A percentile compares a stretch with the other conserved stretches of the same genome.
These are phyloP conservation scores for Pleurotus giganteus DNA, from an alignment of 768 basidiomycete species.

Conservation along the genomic window DNA sequence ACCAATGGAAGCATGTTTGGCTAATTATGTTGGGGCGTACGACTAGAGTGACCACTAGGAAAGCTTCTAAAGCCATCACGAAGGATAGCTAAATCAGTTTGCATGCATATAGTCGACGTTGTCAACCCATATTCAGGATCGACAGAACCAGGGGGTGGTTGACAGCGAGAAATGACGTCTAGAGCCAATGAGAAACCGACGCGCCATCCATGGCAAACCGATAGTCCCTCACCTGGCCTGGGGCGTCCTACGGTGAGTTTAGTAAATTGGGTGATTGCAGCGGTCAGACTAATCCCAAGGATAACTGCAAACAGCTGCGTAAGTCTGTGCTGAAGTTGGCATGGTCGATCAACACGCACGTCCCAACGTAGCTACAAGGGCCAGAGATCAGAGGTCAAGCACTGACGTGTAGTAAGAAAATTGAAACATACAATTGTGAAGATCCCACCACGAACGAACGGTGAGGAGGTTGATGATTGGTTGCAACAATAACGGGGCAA, in stretches of 20 bases:
- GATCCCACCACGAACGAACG: conserved; percentile 85
- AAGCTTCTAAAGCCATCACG: conserved; percentile 91
- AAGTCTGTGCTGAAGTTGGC: background rate
- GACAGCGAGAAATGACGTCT: conserved; percentile 73
- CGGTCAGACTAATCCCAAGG: conserved; percentile 74
- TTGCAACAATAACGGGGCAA: conserved; percentile 70
- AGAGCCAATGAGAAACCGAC: conserved; percentile 5
- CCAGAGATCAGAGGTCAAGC: background rate
- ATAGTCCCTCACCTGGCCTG: conserved; percentile 59
- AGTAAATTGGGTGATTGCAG: conserved; percentile 76
- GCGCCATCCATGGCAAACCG: background rate
- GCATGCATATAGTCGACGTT: conserved; percentile 78
- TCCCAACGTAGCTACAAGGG: conserved; percentile 37
- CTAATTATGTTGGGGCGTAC: conserved; percentile 45
- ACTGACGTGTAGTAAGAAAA: conserved; percentile 13
- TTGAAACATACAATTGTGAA: conserved; percentile 59
- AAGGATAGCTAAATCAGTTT: conserved; percentile 53
- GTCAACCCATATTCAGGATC: conserved; percentile 76
- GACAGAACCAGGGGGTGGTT: conserved; percentile 57
- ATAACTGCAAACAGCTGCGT: conserved; percentile 44
- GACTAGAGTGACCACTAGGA: conserved; percentile 85
- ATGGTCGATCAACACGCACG: conserved; percentile 25
- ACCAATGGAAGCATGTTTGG: background rate
- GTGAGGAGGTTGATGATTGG: conserved; percentile 68
- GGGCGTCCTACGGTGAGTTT: conserved; percentile 91